These are phyloP conservation scores for Raddia guianensis DNA, from an alignment of 176 grass and related monocot genomes.

Conservation along the genomic window DNA sequence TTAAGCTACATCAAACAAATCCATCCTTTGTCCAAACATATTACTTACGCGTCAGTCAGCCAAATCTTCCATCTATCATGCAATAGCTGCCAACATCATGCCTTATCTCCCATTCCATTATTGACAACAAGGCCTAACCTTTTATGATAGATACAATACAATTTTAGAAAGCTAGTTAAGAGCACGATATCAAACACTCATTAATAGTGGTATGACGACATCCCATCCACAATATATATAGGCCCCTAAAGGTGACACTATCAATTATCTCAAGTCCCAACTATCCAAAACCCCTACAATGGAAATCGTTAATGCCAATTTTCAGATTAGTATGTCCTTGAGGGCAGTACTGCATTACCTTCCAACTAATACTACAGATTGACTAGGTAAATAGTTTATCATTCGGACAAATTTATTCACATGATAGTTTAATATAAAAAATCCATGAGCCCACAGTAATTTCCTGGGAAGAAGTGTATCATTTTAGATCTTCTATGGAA, in stretches of 20 bases:
- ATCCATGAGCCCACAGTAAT: not conserved
- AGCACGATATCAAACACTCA: not conserved
- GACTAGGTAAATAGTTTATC: not conserved
- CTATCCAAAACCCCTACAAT: not conserved
- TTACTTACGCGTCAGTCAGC: slow-evolving; percentile 14
- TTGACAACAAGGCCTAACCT: not conserved
- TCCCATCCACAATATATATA: slow-evolving; percentile 4
- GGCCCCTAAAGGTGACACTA: not conserved
- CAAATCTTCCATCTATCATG: slow-evolving; percentile 24
- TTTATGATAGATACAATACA: not conserved
- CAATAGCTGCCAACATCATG: not conserved
- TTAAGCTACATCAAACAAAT: not conserved
- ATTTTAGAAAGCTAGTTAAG: slow-evolving; percentile 4
- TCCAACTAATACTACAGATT: slow-evolving; percentile 11
- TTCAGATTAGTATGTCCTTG: not conserved
- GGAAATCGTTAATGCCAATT: slow-evolving; percentile 24
- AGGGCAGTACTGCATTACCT: slow-evolving; percentile 1
- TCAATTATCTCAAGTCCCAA: not conserved
- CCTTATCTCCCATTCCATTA: not conserved
- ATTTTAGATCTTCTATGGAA: not conserved
- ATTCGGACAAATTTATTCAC: not conserved
- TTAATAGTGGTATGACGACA: not conserved
- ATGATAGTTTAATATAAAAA: not conserved
- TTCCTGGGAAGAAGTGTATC: not conserved
- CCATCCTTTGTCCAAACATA: not conserved